These are phyloP conservation scores for Artemisia annua DNA, from an alignment of 129 eudicot genomes.

Conservation along the genomic window DNA sequence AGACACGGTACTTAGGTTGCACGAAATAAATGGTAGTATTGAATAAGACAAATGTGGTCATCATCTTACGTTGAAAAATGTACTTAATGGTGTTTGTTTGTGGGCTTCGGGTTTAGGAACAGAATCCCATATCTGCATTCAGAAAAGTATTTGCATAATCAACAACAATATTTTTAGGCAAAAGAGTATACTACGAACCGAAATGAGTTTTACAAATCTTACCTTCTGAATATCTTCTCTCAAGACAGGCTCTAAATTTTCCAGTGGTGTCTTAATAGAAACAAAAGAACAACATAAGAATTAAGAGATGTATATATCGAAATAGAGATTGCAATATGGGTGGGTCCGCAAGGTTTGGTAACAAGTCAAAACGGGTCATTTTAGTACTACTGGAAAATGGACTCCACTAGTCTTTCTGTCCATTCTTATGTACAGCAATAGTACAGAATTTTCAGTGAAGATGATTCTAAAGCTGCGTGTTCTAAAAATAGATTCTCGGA, in stretches of 20 bases:
- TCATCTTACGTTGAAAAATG: constrained; percentile 84
- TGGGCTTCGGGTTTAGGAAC: constrained; percentile 97
- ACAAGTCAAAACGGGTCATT: neutral
- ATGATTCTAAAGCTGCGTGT: neutral
- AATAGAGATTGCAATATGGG: neutral
- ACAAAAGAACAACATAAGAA: neutral
- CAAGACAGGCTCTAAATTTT: constrained; percentile 25
- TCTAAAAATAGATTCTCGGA: neutral
- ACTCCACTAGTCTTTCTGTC: neutral
- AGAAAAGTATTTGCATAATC: neutral
- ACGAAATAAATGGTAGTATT: neutral
- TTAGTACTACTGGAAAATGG: neutral
- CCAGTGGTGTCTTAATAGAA: constrained; percentile 13
- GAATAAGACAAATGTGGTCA: neutral
- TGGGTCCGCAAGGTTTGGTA: neutral
- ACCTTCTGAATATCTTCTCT: constrained; percentile 23
- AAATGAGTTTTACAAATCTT: neutral
- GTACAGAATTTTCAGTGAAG: neutral
- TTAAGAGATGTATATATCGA: neutral
- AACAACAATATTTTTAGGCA: neutral
- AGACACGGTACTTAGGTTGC: neutral
- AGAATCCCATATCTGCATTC: constrained; percentile 80
- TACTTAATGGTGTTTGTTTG: constrained; percentile 91
- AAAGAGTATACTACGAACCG: constrained; percentile 4
- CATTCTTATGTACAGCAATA: neutral